Conservation (phyloP, 352 stramenopile genomes). For the Pythium aristosporum region DNA sequence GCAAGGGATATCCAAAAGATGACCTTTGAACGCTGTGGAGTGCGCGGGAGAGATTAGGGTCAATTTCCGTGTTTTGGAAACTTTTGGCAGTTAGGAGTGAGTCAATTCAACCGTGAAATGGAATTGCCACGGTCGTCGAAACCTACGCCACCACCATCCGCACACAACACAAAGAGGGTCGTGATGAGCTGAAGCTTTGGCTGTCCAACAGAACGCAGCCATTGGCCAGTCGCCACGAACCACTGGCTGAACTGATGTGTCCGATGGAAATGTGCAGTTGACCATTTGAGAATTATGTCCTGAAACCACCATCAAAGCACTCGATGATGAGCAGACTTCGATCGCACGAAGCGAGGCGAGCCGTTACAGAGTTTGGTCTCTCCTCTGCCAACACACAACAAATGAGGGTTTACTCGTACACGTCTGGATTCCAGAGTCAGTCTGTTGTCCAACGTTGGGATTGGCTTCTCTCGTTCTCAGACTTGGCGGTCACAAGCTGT, state of each 20-base stretch:
- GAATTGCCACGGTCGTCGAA: neutral
- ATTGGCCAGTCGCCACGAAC: slow-evolving; percentile 9
- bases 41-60: too few relatives aligned
- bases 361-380: neutral
- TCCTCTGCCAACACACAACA: neutral
- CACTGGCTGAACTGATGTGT: neutral
- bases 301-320: neutral
- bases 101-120: slow-evolving; percentile 5
- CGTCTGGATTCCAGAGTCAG: neutral
- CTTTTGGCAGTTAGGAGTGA: too few relatives aligned
- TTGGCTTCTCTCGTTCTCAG: slow-evolving; percentile 18
- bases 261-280: neutral
- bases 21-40: neutral
- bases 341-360: slow-evolving; percentile 6
- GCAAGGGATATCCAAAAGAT: neutral
- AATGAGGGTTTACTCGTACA: neutral
- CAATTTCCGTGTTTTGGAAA: slow-evolving; percentile 8
- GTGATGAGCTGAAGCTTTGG: neutral
- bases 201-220: neutral
- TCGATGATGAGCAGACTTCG: neutral
- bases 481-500: slow-evolving; percentile 9
- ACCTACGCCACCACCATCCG: neutral
- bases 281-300: neutral
- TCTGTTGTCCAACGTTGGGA: neutral
- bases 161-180: slow-evolving; percentile 8